Conservation (phyloP, 805 yeast genomes). For the Ascoidea rubescens region DNA sequence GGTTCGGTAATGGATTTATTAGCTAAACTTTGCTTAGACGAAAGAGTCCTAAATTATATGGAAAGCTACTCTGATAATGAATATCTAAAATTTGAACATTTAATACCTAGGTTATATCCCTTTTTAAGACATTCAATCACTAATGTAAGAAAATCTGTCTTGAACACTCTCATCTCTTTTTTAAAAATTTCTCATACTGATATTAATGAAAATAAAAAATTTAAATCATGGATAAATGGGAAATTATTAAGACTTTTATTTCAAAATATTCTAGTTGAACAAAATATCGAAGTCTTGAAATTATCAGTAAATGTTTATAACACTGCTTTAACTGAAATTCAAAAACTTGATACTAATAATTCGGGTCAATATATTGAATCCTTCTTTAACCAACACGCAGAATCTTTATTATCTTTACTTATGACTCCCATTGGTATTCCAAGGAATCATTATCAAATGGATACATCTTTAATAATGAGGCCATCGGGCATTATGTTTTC, state of each 20-base stretch:
- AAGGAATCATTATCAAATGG: constrained; percentile 78
- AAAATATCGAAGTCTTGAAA: constrained; percentile 55
- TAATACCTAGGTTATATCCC: constrained; percentile 88
- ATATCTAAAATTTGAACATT: constrained; percentile 42
- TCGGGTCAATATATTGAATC: constrained; percentile 31
- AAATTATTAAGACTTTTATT: constrained; percentile 60
- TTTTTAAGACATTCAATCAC: constrained; percentile 88
- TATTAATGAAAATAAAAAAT: constrained; percentile 24
- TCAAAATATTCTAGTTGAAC: constrained; percentile 85
- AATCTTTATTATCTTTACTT: constrained; percentile 48
- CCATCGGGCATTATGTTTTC: constrained; percentile 53
- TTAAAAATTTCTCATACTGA: constrained; percentile 38
- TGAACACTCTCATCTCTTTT: constrained; percentile 70
- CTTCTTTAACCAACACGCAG: constrained; percentile 40
- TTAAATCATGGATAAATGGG: constrained; percentile 66
- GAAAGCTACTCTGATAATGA: constrained; percentile 32
- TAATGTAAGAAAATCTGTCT: constrained; percentile 79
- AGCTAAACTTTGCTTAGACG: constrained; percentile 74
- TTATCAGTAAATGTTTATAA: constrained; percentile 52
- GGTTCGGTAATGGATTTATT: constrained; percentile 93
- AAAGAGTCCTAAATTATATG: constrained; percentile 58
- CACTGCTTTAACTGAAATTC: constrained; percentile 34
- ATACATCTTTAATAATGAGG: constrained; percentile 53
- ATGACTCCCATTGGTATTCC: constrained; percentile 95
- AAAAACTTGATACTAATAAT: constrained; percentile 11